phyloP scores from a whole-genome alignment of 2,329 filamentous ascomycete genomes.

The Alternaria metachromatica region DNA sequence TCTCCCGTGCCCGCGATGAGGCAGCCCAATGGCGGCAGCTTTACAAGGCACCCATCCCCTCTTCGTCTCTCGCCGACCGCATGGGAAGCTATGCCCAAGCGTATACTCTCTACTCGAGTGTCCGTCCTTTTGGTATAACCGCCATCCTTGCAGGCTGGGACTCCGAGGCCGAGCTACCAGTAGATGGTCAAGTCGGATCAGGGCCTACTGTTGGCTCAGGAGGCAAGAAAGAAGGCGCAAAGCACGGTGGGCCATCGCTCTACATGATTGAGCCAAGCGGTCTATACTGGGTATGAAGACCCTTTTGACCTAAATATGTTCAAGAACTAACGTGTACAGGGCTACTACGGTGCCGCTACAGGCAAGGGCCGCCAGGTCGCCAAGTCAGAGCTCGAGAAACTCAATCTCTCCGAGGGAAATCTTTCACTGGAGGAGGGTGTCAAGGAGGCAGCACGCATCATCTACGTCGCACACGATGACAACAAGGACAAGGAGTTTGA shows the following conservation, averaged over 20 bases:
- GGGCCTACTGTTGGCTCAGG: slow-evolving; percentile 82
- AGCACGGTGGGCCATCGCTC: slow-evolving; percentile 86
- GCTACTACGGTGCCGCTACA: slow-evolving; percentile 96
- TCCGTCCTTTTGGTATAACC: slow-evolving; percentile 95
- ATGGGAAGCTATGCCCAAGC: slow-evolving; percentile 97
- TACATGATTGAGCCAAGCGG: slow-evolving; percentile 99
- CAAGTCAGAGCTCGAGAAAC: slow-evolving; percentile 98
- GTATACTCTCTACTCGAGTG: slow-evolving; percentile 96
- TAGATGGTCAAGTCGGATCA: slow-evolving; percentile 87
- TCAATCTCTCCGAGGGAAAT: slow-evolving; percentile 79
- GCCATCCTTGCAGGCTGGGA: slow-evolving; percentile 95
- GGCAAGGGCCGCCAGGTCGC: slow-evolving; percentile 96
- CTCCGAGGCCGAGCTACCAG: slow-evolving; percentile 80
- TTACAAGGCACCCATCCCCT: slow-evolving; percentile 94
- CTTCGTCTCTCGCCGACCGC: slow-evolving; percentile 84
- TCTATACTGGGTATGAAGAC: slow-evolving; percentile 77
- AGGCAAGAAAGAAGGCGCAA: slow-evolving; percentile 77
- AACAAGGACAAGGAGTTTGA: slow-evolving; percentile 99
- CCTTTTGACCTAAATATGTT: not conserved
- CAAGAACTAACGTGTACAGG: slow-evolving; percentile 54
- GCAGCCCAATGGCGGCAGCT: slow-evolving; percentile 87
- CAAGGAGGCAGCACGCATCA: slow-evolving; percentile 95
- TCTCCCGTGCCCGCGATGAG: slow-evolving; percentile 92
- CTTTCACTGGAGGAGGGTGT: slow-evolving; percentile 86
- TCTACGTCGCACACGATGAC: slow-evolving; percentile 96